Evolutionary conservation across 2,329 filamentous ascomycete species (phyloP).

Genomic region (Bipolaris bicolor): DNA sequence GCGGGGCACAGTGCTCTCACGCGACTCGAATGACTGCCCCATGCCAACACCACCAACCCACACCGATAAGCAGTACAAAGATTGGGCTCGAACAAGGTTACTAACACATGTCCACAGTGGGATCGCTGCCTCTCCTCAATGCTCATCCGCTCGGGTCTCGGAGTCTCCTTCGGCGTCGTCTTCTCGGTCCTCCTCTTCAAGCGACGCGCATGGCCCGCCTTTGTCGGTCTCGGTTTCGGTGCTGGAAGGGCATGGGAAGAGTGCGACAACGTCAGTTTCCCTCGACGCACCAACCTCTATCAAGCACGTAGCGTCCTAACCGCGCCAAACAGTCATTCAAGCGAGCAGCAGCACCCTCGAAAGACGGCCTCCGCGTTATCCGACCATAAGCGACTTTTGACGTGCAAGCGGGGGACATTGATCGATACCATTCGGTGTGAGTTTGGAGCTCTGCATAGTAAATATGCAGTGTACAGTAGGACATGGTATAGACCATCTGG

Average conservation of each 20-base stretch:
- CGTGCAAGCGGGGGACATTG: conserved; percentile 8
- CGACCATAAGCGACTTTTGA: conserved; percentile 45
- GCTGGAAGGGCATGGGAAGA: conserved; percentile 97
- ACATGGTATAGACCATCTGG: conserved; percentile 39
- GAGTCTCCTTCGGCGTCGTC: conserved; percentile 95
- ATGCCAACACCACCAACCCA: background rate
- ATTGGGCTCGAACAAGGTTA: conserved; percentile 7
- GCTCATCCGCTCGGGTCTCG: conserved; percentile 94
- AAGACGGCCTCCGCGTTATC: conserved; percentile 57
- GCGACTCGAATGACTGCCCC: conserved; percentile 10
- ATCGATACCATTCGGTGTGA: conserved; percentile 17
- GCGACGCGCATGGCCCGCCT: conserved; percentile 97
- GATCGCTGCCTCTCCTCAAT: conserved; percentile 97
- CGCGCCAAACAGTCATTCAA: conserved; percentile 56
- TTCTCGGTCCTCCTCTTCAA: conserved; percentile 99
- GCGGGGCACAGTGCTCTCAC: conserved; percentile 16
- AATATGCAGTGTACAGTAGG: conserved; percentile 46
- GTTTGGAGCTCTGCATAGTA: conserved; percentile 28
- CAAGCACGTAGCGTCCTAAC: conserved; percentile 9
- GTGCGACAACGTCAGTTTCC: conserved; percentile 73
- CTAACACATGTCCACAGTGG: conserved; percentile 69
- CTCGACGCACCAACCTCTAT: background rate
- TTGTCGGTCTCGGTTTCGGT: conserved; percentile 91
- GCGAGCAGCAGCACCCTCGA: conserved; percentile 55
- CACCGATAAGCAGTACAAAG: conserved; percentile 6